Conservation (phyloP, 345 rosid genomes). For the Lepidium didymum region DNA sequence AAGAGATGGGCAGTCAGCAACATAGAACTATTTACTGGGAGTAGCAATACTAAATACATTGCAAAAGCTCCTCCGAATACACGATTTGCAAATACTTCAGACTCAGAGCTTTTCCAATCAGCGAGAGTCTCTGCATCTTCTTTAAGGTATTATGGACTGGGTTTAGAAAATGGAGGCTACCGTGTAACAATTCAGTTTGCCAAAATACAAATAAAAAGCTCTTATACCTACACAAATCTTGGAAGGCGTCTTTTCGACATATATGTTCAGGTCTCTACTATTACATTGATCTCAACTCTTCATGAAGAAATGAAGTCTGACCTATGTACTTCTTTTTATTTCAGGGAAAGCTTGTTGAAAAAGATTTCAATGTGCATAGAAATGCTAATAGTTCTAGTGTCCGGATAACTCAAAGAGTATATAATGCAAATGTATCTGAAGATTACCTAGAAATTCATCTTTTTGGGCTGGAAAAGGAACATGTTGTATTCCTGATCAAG, state of each 20-base stretch:
- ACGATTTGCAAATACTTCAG: too few relatives aligned
- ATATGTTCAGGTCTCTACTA: constrained; percentile 53
- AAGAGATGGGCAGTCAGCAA: too few relatives aligned
- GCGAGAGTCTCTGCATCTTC: constrained; percentile 66
- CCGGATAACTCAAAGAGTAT: constrained; percentile 33
- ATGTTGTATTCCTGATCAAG: constrained; percentile 40
- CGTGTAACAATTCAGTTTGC: constrained; percentile 41
- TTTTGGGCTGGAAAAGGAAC: constrained; percentile 68
- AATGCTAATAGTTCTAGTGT: constrained; percentile 30
- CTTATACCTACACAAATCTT: constrained; percentile 38
- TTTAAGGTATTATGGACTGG: constrained; percentile 68
- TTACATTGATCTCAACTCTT: too few relatives aligned
- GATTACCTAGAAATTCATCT: constrained; percentile 52
- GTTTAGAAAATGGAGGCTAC: constrained; percentile 78
- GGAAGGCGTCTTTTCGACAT: constrained; percentile 46
- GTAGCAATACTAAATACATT: too few relatives aligned
- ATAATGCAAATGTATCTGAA: constrained; percentile 37
- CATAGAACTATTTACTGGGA: too few relatives aligned
- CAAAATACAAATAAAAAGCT: constrained; percentile 35
- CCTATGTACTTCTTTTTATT: too few relatives aligned
- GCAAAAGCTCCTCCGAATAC: too few relatives aligned
- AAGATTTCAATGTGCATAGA: constrained; percentile 43
- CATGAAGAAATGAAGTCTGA: too few relatives aligned
- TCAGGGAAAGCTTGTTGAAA: too few relatives aligned
- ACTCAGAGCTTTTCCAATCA: too few relatives aligned